phyloP scores from a whole-genome alignment of 306 rosid genomes.

The Canavalia ensiformis region DNA sequence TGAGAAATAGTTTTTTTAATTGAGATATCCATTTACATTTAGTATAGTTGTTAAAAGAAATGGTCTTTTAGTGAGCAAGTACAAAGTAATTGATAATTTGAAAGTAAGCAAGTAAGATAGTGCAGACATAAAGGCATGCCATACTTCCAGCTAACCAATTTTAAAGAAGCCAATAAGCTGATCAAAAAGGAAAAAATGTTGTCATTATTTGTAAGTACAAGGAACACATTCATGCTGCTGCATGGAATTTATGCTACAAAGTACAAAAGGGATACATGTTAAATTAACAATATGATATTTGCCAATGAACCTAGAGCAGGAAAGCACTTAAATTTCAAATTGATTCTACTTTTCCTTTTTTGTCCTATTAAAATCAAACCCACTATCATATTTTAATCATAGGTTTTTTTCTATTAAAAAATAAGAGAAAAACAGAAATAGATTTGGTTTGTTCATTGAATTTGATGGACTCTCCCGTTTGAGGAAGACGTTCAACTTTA shows the following conservation, averaged over 20 bases:
- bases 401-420: not conserved
- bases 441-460: conserved; percentile 36
- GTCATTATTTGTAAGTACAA: conserved; percentile 23
- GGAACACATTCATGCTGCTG: conserved; percentile 27
- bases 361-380: conserved; percentile 3
- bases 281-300: conserved; percentile 35
- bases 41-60: conserved; percentile 24
- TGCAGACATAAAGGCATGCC: conserved; percentile 30
- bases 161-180: conserved; percentile 18
- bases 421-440: conserved; percentile 18
- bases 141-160: not conserved
- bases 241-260: conserved; percentile 38
- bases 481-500: conserved; percentile 19
- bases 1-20: conserved; percentile 33
- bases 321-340: conserved; percentile 7
- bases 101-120: conserved; percentile 16
- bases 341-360: conserved; percentile 24
- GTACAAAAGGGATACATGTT: conserved; percentile 11
- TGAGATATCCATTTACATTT: conserved; percentile 44
- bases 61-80: not conserved
- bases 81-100: conserved; percentile 4
- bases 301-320: conserved; percentile 10
- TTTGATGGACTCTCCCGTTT: conserved; percentile 4
- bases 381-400: not conserved
- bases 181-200: not conserved